A percentile compares a stretch with the other conserved stretches of the same genome.
Conservation (phyloP, 129 eudicot genomes). For the Flaveria linearis region DNA sequence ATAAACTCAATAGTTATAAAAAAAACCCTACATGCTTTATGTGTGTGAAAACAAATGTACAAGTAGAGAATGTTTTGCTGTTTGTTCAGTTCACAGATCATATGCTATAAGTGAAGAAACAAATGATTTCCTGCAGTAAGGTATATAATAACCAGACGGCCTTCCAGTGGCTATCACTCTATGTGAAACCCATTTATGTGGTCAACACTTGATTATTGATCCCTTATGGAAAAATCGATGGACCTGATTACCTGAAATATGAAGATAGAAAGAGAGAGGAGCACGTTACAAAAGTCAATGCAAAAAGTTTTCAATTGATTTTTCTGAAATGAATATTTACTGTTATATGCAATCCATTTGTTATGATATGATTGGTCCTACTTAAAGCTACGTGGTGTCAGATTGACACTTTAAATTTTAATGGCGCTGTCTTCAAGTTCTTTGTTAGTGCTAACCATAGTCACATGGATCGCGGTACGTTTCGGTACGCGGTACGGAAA, state of each 20-base stretch:
- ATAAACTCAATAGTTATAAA: not conserved
- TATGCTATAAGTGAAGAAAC: not conserved
- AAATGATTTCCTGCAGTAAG: not conserved
- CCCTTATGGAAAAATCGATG: not conserved
- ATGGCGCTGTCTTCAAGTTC: not conserved
- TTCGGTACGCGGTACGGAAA: too few relatives aligned
- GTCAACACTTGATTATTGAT: not conserved
- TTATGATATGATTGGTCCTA: constrained; percentile 10
- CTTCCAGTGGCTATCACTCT: not conserved
- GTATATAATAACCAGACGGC: not conserved
- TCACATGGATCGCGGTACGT: too few relatives aligned
- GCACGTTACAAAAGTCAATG: not conserved
- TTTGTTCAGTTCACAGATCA: not conserved
- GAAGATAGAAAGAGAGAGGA: not conserved
- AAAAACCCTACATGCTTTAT: not conserved
- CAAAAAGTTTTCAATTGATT: not conserved
- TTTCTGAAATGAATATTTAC: too few relatives aligned
- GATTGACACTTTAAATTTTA: not conserved
- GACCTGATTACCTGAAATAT: not conserved
- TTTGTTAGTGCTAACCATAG: not conserved
- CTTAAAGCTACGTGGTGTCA: constrained; percentile 1
- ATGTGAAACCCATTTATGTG: constrained; percentile 1
- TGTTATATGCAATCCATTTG: too few relatives aligned
- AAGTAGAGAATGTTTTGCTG: not conserved
- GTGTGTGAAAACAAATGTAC: not conserved